Evolutionary conservation across 345 rosid genomes (phyloP), one percentile per base, ranked within the genome.

Genomic region (Aquilaria yunnanensis): DNA sequence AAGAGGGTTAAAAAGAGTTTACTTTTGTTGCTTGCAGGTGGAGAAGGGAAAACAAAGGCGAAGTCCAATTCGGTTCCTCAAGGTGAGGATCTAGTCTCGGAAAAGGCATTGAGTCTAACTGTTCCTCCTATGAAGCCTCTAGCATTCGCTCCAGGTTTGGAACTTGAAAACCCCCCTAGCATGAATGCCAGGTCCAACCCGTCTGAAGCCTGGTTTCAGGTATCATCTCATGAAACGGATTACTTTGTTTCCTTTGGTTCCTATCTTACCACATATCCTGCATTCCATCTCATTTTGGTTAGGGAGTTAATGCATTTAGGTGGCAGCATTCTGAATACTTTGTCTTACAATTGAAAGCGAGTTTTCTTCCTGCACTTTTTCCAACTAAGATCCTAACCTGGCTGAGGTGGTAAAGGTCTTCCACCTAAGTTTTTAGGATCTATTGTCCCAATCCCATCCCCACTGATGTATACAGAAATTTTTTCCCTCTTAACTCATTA

Each of bases 151-250:
- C 70, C 83, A 34, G 68, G 85, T 10, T 70, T 78, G 62, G 88
- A 77, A 62, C 79, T 78, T 50, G 75, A 72, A 54, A 83, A 75
- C 56, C 59, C 74, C 56, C 14, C 56, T 9, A 11, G 47, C 30
- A 10, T 47, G 54, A 64, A 64, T 58, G 69, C 56, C 0, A 49
- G 30, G 61, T 65, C 62, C 62, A 58, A 43, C 8, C 73, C 81
- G 57, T 51, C 94, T 61, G 90, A 94, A 79, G 47, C 79, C 66
- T 84, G 97, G 96, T 53, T 78, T 63, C 95, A 85, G 88, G 99
- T 90, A 78, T 53, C n/a, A 6, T 32, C 23, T 7, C 63, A 32
- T 65, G 50, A 31, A 32, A 23, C 37, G 9, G 14, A 10, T 16
- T 30, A 32, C 51, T 51, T 37, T 37, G 2, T 41, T 47, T 31